Evolutionary conservation across 2,329 filamentous ascomycete species (phyloP), one percentile per base, ranked within the genome.

Genomic region (Ceratocystis cubensis): DNA sequence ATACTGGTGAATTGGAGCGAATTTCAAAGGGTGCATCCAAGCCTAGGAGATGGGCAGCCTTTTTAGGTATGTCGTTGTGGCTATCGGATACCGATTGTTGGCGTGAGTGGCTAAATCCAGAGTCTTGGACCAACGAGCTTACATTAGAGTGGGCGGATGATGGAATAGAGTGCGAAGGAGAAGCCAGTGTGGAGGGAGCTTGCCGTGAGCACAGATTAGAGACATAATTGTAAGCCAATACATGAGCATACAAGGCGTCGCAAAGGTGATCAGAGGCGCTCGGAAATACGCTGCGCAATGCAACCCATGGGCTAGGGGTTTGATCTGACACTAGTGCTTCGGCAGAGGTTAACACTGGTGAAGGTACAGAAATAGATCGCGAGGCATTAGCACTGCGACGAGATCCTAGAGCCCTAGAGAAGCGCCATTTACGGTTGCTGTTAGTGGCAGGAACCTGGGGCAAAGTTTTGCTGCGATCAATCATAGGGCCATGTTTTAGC

Each of bases 171-270:
- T 63, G 28, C n/a, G 56, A 59, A 15, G 56, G 56, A 8, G 56
- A 59, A 25, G 28, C 56, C 17, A 25, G 2, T 22, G 63, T 3
- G 15, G 25, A 33, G 20, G 56, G 57, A 10, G 45, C 25, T 45
- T 56, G 65, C 30, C 46, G 68, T 10, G 65, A 53, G 57, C 74
- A 71, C 46, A 75, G 71, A n/a, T 71, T 71, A 7, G 73, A 74
- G 62, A 85, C 75, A 73, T 85, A 85, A 72, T 84, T 85, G 73
- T 82, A 84, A 0, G 81, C 82, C 3, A 85, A 73, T 7, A 85
- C 75, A 70, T 85, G 82, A 0, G 82, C 82, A 70, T 84, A 85
- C 5, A 85, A 73, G 0, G 82, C 81, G 64, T 85, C 81, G 70
- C 82, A 84, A 5, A 84, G 77, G 70, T 81, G 80, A 69, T 83